Conservation (phyloP, 2,329 filamentous ascomycete genomes). For the Cadophora gregata region DNA sequence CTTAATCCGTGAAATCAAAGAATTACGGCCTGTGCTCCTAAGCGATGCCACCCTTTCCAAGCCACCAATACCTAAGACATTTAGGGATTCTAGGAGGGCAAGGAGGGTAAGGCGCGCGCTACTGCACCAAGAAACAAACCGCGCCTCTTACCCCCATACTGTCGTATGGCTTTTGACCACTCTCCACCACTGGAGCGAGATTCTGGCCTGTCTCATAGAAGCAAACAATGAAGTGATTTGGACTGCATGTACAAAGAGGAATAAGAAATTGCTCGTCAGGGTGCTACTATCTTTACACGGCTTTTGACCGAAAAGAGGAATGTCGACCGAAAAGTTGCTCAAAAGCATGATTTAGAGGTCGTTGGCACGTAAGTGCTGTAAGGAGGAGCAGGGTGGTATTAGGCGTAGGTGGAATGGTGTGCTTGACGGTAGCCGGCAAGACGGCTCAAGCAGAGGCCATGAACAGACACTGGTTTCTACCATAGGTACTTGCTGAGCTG, state of each 20-base stretch:
- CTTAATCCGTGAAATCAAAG: constrained; percentile 27
- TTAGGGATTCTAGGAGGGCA: constrained; percentile 5
- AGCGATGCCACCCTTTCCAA: constrained; percentile 24
- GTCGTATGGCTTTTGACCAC: background rate
- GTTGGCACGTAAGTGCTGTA: background rate
- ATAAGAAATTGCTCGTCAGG: background rate
- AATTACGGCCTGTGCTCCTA: constrained; percentile 21
- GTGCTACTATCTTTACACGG: background rate
- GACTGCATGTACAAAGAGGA: background rate
- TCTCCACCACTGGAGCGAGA: background rate
- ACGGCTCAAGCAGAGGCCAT: background rate
- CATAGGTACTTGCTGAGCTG: background rate
- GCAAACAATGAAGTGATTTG: background rate
- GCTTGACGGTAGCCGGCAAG: constrained; percentile 2
- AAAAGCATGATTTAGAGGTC: background rate
- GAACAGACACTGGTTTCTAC: background rate
- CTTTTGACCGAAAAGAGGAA: background rate
- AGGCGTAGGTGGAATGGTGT: too few species aligned
- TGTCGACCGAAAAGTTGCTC: background rate
- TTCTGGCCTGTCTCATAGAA: background rate
- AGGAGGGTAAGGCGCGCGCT: constrained; percentile 14
- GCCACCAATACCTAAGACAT: constrained; percentile 37
- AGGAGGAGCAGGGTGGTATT: background rate
- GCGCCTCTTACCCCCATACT: background rate
- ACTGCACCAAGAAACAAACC: background rate